Evolutionary conservation across 345 rosid genomes (phyloP).

Genomic region (Populus ilicifolia): DNA sequence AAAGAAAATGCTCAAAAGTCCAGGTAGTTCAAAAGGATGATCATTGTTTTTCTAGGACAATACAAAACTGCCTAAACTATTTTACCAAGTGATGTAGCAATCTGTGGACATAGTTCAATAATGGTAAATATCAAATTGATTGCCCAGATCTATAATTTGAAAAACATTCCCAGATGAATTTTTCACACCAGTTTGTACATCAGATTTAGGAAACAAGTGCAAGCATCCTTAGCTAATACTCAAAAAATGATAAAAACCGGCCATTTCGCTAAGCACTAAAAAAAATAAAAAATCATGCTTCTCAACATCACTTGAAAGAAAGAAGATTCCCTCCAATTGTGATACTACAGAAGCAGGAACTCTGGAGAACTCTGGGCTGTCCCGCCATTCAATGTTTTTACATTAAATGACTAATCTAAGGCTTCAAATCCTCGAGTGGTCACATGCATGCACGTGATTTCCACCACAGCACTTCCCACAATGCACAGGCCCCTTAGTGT

Average conservation of each 20-base stretch:
- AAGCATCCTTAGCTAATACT: not conserved
- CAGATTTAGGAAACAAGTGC: not conserved
- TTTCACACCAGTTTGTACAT: not conserved
- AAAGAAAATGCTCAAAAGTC: not conserved
- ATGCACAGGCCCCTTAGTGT: not conserved
- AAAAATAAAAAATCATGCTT: not conserved
- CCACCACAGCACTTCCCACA: not conserved
- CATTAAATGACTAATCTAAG: not conserved
- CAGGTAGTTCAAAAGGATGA: not conserved
- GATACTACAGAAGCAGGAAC: not conserved
- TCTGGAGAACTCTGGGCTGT: not conserved
- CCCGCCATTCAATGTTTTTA: not conserved
- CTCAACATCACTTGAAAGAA: not conserved
- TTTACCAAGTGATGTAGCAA: not conserved
- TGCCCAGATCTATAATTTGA: not conserved
- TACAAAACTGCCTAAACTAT: not conserved
- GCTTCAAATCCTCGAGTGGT: not conserved
- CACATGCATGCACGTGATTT: not conserved
- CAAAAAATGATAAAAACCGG: not conserved
- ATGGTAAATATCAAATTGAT: not conserved
- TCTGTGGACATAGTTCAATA: not conserved
- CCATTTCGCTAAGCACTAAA: not conserved
- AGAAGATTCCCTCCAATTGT: not conserved
- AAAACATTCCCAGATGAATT: not conserved
- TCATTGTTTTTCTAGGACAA: not conserved